Percentiles rank a stretch among this genome's conserved stretches.
Evolutionary conservation across 306 rosid genomes (phyloP).

Genomic region (Castanea mollissima): DNA sequence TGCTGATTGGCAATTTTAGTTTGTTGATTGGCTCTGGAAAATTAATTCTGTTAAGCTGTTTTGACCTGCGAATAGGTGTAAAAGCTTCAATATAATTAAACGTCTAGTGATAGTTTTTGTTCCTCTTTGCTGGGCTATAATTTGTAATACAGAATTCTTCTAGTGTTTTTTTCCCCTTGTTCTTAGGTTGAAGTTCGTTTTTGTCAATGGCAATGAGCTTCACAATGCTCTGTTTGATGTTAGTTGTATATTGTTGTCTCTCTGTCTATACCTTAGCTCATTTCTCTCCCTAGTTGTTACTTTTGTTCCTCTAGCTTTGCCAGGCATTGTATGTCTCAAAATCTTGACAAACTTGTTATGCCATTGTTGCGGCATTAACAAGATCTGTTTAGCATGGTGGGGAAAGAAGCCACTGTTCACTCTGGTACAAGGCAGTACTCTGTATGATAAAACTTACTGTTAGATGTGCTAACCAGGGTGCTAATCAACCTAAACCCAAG

Average conservation of each 20-base stretch:
- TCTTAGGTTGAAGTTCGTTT: neutral
- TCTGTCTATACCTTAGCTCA: neutral
- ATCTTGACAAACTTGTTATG: neutral
- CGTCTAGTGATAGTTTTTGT: neutral
- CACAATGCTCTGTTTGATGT: neutral
- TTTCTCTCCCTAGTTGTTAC: neutral
- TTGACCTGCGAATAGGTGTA: constrained; percentile 7
- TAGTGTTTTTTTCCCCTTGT: neutral
- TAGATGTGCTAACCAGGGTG: constrained; percentile 94
- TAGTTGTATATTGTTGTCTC: neutral
- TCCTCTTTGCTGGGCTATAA: neutral
- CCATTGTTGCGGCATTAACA: too few relatives aligned
- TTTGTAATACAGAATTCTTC: neutral
- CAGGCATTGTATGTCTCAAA: neutral
- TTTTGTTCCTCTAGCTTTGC: neutral
- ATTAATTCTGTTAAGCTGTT: neutral
- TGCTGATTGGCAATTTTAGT: neutral
- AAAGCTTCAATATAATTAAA: constrained; percentile 12
- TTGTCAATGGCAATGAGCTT: neutral
- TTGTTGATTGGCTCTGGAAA: neutral
- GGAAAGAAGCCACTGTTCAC: too few relatives aligned
- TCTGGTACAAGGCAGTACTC: too few relatives aligned
- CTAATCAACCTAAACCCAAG: constrained; percentile 93
- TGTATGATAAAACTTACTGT: constrained; percentile 98
- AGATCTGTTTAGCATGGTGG: too few relatives aligned